Percentiles rank a stretch among this genome's conserved stretches.
These are phyloP conservation scores for Phoma sp. DNA, from an alignment of 2,329 filamentous ascomycete species.

Conservation along the genomic window DNA sequence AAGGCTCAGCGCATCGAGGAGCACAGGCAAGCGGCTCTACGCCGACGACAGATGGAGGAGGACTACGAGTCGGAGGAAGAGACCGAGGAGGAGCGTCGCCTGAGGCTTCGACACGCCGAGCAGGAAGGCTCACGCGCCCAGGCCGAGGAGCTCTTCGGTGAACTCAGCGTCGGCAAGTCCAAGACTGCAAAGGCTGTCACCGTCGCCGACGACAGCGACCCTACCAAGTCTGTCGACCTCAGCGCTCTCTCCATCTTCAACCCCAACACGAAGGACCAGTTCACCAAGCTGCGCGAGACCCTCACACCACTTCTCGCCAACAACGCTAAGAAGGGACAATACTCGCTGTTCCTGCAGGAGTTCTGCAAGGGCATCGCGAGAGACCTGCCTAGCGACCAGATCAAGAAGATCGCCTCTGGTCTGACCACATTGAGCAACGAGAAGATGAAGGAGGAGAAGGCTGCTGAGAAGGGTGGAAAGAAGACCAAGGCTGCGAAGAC, in stretches of 20 bases:
- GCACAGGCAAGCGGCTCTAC: conserved; percentile 67
- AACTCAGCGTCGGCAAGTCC: conserved; percentile 75
- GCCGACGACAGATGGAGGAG: conserved; percentile 63
- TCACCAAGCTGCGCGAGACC: conserved; percentile 77
- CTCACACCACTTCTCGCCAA: conserved; percentile 78
- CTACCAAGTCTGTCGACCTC: conserved; percentile 81
- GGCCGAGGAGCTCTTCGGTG: conserved; percentile 88
- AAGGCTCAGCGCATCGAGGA: conserved; percentile 88
- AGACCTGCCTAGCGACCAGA: conserved; percentile 88
- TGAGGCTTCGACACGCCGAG: conserved; percentile 79
- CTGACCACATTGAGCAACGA: conserved; percentile 94
- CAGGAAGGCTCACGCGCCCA: conserved; percentile 88
- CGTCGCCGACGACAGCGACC: conserved; percentile 74
- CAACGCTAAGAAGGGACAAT: conserved; percentile 88
- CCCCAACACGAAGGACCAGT: conserved; percentile 85
- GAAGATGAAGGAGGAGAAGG: conserved; percentile 99
- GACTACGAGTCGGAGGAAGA: conserved; percentile 72
- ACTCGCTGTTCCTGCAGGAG: conserved; percentile 87
- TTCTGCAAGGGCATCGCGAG: conserved; percentile 87
- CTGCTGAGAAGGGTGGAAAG: conserved; percentile 90
- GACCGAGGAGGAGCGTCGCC: conserved; percentile 74
- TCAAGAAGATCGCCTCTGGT: conserved; percentile 91
- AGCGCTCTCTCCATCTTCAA: conserved; percentile 84
- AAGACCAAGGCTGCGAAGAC: conserved; percentile 97
- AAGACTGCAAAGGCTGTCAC: conserved; percentile 72